Percentiles rank a stretch among this genome's conserved stretches.
Evolutionary conservation across 176 grass and related monocot genomes (phyloP).

Genomic region (Musa acuminata): DNA sequence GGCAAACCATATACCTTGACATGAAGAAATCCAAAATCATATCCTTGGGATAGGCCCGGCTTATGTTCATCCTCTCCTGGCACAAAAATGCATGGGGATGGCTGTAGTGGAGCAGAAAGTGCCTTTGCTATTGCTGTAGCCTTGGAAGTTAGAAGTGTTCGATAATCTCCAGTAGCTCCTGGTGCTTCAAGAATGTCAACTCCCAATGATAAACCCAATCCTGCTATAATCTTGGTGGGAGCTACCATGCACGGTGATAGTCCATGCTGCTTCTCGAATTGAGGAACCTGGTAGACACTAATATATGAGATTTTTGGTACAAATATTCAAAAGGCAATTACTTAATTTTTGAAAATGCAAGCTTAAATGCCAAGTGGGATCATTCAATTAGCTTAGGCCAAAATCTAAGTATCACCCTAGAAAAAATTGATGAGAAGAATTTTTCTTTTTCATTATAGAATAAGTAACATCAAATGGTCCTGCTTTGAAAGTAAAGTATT

Average conservation of each 20-base stretch:
- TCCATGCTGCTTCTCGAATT: constrained; percentile 72
- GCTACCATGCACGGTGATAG: constrained; percentile 85
- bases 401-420: background rate
- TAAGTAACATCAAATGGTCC: background rate
- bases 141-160: constrained; percentile 85
- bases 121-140: constrained; percentile 65
- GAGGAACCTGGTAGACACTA: constrained; percentile 48
- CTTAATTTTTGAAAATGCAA: background rate
- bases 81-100: constrained; percentile 63
- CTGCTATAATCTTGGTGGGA: constrained; percentile 96
- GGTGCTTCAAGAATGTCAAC: constrained; percentile 95
- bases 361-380: background rate
- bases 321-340: background rate
- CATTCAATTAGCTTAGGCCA: background rate
- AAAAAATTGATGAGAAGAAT: background rate
- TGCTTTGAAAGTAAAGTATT: background rate
- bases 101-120: constrained; percentile 56
- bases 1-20: constrained; percentile 41
- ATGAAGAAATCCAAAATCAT: constrained; percentile 96
- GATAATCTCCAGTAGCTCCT: constrained; percentile 94
- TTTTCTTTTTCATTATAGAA: background rate
- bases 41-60: constrained; percentile 46
- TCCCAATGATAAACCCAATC: constrained; percentile 71
- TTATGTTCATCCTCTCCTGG: constrained; percentile 75
- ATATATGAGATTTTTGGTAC: too few relatives aligned